phyloP scores from a whole-genome alignment of 2,329 filamentous ascomycete genomes.

The Pezicula radicicola region DNA sequence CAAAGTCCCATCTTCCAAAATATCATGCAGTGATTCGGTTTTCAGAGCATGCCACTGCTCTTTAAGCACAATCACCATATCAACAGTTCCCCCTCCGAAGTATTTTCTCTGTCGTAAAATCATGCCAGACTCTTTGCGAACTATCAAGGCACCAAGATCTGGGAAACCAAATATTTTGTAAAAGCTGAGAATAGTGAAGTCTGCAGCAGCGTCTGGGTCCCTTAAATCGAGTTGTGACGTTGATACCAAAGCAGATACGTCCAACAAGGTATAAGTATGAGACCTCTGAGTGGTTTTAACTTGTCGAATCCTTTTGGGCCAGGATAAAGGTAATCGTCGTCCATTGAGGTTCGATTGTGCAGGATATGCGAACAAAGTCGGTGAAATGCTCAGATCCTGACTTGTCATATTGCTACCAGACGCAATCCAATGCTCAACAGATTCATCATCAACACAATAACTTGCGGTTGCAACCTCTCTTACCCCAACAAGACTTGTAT shows the following conservation, averaged over 20 bases:
- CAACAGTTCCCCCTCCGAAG: constrained; percentile 92
- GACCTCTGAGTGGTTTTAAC: constrained; percentile 16
- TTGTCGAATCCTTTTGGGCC: constrained; percentile 52
- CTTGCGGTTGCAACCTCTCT: constrained; percentile 66
- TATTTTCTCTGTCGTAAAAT: constrained; percentile 68
- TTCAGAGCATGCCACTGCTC: constrained; percentile 81
- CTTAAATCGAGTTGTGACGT: constrained; percentile 73
- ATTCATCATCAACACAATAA: constrained; percentile 62
- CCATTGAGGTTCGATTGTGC: constrained; percentile 61
- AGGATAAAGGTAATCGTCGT: constrained; percentile 65
- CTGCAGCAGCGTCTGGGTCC: constrained; percentile 60
- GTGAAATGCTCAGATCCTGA: constrained; percentile 17
- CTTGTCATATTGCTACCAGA: constrained; percentile 22
- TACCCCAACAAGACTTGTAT: constrained; percentile 83
- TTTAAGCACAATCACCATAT: constrained; percentile 75
- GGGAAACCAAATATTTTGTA: constrained; percentile 98
- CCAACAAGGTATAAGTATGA: constrained; percentile 67
- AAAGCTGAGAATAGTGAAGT: constrained; percentile 83
- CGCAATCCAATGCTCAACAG: constrained; percentile 63
- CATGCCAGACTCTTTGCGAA: constrained; percentile 65
- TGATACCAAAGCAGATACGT: constrained; percentile 77
- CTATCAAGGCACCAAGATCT: constrained; percentile 79
- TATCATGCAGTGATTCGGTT: constrained; percentile 65
- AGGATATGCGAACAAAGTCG: constrained; percentile 72
- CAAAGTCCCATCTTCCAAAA: constrained; percentile 84